A percentile compares a stretch with the other conserved stretches of the same genome.
phyloP scores from a whole-genome alignment of 306 rosid species.

The Prunus kanzakura region DNA sequence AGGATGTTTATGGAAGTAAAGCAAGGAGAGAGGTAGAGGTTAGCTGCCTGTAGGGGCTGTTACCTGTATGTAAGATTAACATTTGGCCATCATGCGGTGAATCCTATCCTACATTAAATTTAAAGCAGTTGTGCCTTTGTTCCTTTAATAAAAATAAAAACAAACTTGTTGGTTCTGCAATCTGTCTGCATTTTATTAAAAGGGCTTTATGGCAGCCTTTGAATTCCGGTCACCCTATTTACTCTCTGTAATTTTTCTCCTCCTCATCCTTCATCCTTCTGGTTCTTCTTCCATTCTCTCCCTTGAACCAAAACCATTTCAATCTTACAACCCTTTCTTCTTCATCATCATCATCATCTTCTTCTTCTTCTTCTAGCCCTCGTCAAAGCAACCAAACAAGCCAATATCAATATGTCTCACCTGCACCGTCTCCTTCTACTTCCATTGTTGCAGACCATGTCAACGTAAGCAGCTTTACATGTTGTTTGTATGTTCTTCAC shows the following conservation, averaged over 20 bases:
- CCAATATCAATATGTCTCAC: background rate
- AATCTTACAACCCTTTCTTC: background rate
- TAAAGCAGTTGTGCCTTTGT: no score
- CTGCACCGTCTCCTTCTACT: constrained; percentile 8
- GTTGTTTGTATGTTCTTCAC: background rate
- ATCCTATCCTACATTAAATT: no score
- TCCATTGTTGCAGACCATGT: constrained; percentile 2
- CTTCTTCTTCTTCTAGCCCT: background rate
- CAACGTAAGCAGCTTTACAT: constrained; percentile 6
- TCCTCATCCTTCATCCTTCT: constrained; percentile 9
- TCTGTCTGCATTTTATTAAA: background rate
- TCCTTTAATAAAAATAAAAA: no score
- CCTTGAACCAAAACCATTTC: constrained; percentile 10
- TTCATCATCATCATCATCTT: background rate
- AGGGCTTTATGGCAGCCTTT: constrained; percentile 3
- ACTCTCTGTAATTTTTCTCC: constrained; percentile 8
- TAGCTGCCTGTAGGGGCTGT: no score
- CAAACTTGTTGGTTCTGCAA: no score
- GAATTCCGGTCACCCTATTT: constrained; percentile 23
- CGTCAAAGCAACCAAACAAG: background rate
- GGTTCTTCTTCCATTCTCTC: constrained; percentile 2
- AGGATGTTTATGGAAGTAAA: no score
- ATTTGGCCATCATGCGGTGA: no score
- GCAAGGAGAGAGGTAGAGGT: background rate
- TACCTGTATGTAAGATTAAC: no score